Base-by-base conservation (phyloP, 768 basidiomycete species). In the Boletus pseudopeckii region DNA sequence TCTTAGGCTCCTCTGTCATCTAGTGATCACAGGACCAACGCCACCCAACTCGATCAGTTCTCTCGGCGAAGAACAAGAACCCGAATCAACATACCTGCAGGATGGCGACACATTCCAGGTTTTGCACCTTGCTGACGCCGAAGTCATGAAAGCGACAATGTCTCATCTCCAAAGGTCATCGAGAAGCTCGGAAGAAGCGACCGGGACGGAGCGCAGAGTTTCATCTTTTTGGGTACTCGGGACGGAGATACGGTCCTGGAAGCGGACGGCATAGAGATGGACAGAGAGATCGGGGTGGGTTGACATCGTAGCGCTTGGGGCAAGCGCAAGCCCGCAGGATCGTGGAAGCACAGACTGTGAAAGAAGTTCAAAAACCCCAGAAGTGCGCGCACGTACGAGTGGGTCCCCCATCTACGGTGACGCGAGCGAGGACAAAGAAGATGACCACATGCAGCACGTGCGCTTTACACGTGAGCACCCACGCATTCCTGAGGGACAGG, bases 161-260 rank as follows among this genome's bases (percentile, higher is more conserved):
- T 22, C 22, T 22, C 3, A 22, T 22, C n/a, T 22, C 22, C n/a
- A n/a, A n/a, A 22, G 58, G 92, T 91, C 18, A 93, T 95, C 61
- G 90, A 93, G 55, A 89, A 92, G 62, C 84, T 93, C 26, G 88
- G 86, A 9, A 74, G 77, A 41, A 74, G 73, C 32, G n/a, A 80
- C 62, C 73, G 74, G 14, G 83, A 86, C 52, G 84, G 81, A 7
- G 72, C 76, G 1, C 78, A 84, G 26, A 86, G 88, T 61, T 90
- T 90, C 70, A 88, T 87, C 61, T 93, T 92, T 64, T 78, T 83
- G 3, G 88, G 88, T 62, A 82, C 82, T 4, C 75, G 76, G 15
- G 85, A 80, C 48, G 80, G 79, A 14, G 77, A 74, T 48, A 75
- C 76, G 1, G 78, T 79, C 39, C 69, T 68, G 30, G 72, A 75